Base-by-base conservation (phyloP, 768 basidiomycete species). In the Xerocomellus intermedius region DNA sequence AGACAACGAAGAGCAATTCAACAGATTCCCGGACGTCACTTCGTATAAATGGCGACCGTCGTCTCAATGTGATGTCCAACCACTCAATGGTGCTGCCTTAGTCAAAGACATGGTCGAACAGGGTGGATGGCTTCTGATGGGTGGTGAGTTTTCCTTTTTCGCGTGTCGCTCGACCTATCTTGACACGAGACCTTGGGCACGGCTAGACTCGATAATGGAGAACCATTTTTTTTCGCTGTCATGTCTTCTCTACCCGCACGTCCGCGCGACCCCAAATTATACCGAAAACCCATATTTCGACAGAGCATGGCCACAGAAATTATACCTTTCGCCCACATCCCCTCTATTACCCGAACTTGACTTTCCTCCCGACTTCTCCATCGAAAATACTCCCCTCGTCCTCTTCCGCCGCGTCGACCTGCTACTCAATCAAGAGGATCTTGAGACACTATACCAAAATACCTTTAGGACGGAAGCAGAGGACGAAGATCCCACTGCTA, bases 191-290 rank as follows among this genome's bases (percentile, higher is more conserved):
- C 22, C 14, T 44, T 48, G 56, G 33, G 12, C 13, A 4, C 21
- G 50, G 26, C 55, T 57, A 83, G 86, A 89, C 62, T 87, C 85
- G 0, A 82, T 87, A 17, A 82, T 83, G 2, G 86, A 89, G 64
- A 83, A 82, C 58, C 85, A 88, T 65, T 88, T 88, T 74, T 88
- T 87, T 67, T 87, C 86, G 6, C 64, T 87, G 1, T 87, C 85
- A 0, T 88, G 86, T 62, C 61, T 80, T 39, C 75, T 88, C 4
- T 82, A 81, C 67, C 85, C 86, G 0, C 84, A 87, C 62, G 85
- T 87, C 36, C 75, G 76, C 35, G 86, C 85, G 1, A 84, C 81
- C 3, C 86, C 86, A 1, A 77, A 82, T 58, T 87, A 86, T 58
- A 78, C 74, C 38, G 73, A 73, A 33, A 78, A 79, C 52, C 72